Percentiles rank a stretch among this genome's conserved stretches.
These are phyloP conservation scores for Trypanosoma grayi DNA, from an alignment of 208 protist species.

Conservation along the genomic window DNA sequence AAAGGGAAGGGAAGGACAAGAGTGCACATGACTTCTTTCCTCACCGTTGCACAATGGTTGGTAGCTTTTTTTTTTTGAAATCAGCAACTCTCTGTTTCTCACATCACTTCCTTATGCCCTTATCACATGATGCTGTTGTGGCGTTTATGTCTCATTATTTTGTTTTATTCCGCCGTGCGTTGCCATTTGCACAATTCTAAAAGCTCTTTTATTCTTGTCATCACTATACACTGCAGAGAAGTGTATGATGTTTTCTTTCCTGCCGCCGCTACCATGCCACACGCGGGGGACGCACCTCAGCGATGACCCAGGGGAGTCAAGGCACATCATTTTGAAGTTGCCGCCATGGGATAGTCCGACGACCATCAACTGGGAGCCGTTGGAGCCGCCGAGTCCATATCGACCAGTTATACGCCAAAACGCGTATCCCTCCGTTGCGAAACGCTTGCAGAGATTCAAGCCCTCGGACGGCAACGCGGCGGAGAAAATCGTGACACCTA, in stretches of 20 bases:
- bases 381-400: constrained; percentile 69
- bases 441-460: constrained; percentile 15
- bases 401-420: constrained; percentile 23
- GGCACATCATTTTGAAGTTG: not conserved
- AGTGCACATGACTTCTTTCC: constrained; percentile 1
- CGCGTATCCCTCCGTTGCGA: constrained; percentile 27
- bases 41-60: too few relatives aligned
- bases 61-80: not conserved
- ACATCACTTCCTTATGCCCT: too few relatives aligned
- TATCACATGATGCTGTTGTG: too few relatives aligned
- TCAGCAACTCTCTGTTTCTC: constrained; percentile 3
- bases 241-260: not conserved
- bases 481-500: not conserved
- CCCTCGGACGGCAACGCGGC: not conserved
- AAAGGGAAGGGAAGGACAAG: constrained; percentile 10
- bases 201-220: too few relatives aligned
- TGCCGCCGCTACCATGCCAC: not conserved
- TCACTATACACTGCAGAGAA: not conserved
- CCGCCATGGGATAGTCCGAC: constrained; percentile 21
- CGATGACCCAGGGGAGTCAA: not conserved
- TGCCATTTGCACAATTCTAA: not conserved
- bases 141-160: constrained; percentile 22
- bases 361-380: constrained; percentile 23
- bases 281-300: not conserved
- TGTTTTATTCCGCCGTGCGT: not conserved